Evolutionary conservation across 768 basidiomycete species (phyloP).

Genomic region (Auriscalpium orientale): DNA sequence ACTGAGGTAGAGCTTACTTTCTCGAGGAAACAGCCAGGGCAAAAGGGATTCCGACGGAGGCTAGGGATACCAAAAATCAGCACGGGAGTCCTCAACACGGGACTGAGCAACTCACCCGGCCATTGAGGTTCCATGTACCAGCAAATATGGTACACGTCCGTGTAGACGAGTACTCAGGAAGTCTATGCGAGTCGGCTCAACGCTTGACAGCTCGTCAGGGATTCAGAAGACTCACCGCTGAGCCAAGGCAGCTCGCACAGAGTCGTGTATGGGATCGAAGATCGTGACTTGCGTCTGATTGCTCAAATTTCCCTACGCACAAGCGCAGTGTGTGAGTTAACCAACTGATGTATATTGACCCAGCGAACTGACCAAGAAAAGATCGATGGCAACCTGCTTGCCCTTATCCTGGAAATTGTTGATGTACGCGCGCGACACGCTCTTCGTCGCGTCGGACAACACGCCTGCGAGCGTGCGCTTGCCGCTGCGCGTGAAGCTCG

Average conservation of each 20-base stretch:
- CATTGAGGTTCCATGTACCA: conserved; percentile 97
- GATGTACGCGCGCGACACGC: conserved; percentile 91
- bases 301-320: conserved; percentile 84
- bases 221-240: conserved; percentile 42
- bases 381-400: conserved; percentile 92
- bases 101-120: conserved; percentile 44
- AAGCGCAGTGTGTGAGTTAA: neutral
- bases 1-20: conserved; percentile 42
- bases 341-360: neutral
- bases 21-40: conserved; percentile 85
- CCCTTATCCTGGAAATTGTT: conserved; percentile 96
- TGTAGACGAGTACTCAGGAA: conserved; percentile 78
- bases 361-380: conserved; percentile 69
- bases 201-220: neutral
- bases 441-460: conserved; percentile 94
- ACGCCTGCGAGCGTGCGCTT: conserved; percentile 90
- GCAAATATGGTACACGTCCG: conserved; percentile 68
- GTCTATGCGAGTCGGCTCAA: conserved; percentile 30
- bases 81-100: neutral
- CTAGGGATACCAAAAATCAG: conserved; percentile 25
- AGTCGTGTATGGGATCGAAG: conserved; percentile 90
- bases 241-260: conserved; percentile 64
- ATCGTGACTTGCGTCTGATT: conserved; percentile 84
- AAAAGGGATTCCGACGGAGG: conserved; percentile 80
- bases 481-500: conserved; percentile 90